Conservation (phyloP, 164 flowering plant genomes). For the Kalanchoe fedtschenkoi region DNA sequence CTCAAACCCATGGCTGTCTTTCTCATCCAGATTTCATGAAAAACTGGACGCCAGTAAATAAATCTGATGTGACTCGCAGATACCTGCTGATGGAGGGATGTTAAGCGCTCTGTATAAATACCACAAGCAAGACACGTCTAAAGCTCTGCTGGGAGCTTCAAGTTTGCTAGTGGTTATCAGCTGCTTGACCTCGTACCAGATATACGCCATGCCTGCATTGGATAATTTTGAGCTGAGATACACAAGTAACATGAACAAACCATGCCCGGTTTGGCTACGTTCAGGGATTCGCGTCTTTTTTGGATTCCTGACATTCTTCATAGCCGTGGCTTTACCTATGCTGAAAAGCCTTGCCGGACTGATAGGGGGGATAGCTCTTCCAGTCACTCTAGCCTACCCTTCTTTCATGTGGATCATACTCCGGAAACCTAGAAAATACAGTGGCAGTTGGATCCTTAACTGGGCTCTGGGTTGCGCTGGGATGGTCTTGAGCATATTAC, state of each 20-base stretch:
- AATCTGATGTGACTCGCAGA: conserved; percentile 14
- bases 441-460: conserved; percentile 32
- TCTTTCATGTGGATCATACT: conserved; percentile 46
- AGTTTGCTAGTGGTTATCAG: conserved; percentile 34
- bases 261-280: conserved; percentile 49
- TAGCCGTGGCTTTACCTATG: conserved; percentile 45
- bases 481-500: conserved; percentile 25
- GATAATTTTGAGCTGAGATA: conserved; percentile 45
- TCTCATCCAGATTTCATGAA: neutral
- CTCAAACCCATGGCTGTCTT: neutral
- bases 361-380: conserved; percentile 47
- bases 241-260: conserved; percentile 29
- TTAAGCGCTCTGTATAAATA: conserved; percentile 25
- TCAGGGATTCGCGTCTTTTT: conserved; percentile 25
- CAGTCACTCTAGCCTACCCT: conserved; percentile 45
- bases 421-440: conserved; percentile 26
- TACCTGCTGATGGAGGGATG: conserved; percentile 30
- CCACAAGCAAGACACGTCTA: conserved; percentile 34
- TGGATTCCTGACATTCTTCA: conserved; percentile 36
- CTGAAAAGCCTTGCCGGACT: conserved; percentile 39
- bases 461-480: conserved; percentile 34
- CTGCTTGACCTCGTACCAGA: conserved; percentile 44
- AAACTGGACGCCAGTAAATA: neutral
- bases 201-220: conserved; percentile 55
- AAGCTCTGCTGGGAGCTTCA: conserved; percentile 18